phyloP scores from a whole-genome alignment of 139 green algal genomes.

The Diplosphaera chodatii region DNA sequence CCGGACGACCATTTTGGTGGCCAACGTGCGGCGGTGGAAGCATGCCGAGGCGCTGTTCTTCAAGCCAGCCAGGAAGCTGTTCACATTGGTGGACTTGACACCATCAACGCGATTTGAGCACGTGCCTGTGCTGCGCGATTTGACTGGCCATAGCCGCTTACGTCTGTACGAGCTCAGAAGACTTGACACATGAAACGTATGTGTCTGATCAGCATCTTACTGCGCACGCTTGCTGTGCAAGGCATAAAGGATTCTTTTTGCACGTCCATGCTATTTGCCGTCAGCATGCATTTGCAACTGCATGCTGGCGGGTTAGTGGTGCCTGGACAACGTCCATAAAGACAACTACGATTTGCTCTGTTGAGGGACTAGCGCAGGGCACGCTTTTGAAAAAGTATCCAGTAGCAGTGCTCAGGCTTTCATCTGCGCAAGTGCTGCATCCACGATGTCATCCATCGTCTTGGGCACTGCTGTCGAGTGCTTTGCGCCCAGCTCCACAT shows the following conservation, averaged over 20 bases:
- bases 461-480: background rate
- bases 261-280: too few relatives aligned
- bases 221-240: too few relatives aligned
- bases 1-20: constrained; percentile 1
- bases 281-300: too few relatives aligned
- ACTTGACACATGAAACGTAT: background rate
- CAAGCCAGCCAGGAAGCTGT: constrained; percentile 1
- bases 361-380: too few relatives aligned
- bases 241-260: too few relatives aligned
- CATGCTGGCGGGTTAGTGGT: too few relatives aligned
- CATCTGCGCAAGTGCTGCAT: background rate
- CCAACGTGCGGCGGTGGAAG: constrained; percentile 21
- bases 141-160: background rate
- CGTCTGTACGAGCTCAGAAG: background rate
- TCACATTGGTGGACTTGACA: constrained; percentile 12
- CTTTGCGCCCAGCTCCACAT: background rate
- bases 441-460: background rate
- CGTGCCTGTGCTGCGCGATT: background rate
- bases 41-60: constrained; percentile 6
- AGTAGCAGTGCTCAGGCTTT: background rate
- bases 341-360: too few relatives aligned
- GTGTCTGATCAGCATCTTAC: too few relatives aligned
- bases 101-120: background rate
- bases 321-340: too few relatives aligned
- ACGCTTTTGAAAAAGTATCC: too few relatives aligned